Percentiles rank a stretch among this genome's conserved stretches.
Evolutionary conservation across 1,139 yeast genomes (phyloP).

Genomic region (Taphrina pruni): DNA sequence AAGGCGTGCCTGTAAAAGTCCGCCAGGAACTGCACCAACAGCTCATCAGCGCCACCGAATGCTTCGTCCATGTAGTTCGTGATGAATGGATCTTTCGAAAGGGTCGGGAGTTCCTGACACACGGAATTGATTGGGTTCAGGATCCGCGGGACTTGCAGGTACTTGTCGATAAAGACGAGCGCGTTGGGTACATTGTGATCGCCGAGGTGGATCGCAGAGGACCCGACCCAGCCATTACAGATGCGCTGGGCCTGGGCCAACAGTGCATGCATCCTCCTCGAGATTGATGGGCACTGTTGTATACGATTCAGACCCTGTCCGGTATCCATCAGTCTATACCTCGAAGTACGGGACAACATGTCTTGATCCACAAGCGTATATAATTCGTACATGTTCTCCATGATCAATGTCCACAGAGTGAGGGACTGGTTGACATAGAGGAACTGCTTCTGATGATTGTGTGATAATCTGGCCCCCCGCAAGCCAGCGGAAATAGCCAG

Average conservation of each 20-base stretch:
- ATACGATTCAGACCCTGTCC: conserved; percentile 79
- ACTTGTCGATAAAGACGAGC: conserved; percentile 72
- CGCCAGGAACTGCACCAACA: conserved; percentile 61
- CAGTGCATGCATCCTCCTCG: conserved; percentile 70
- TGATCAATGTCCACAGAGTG: conserved; percentile 72
- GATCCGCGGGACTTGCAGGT: conserved; percentile 74
- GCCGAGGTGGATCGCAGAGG: conserved; percentile 75
- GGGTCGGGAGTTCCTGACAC: conserved; percentile 60
- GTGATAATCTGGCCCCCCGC: conserved; percentile 71
- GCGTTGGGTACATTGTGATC: conserved; percentile 83
- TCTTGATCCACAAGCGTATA: conserved; percentile 78
- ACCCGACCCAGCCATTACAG: conserved; percentile 70
- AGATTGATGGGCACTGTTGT: conserved; percentile 69
- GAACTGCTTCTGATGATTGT: conserved; percentile 70
- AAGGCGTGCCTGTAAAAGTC: conserved; percentile 78
- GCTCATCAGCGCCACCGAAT: conserved; percentile 60
- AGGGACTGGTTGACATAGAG: conserved; percentile 70
- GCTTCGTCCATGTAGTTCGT: conserved; percentile 61
- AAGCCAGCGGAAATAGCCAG: conserved; percentile 68
- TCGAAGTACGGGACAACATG: conserved; percentile 57
- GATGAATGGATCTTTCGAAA: conserved; percentile 59
- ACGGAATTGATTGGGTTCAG: conserved; percentile 70
- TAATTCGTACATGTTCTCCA: conserved; percentile 71
- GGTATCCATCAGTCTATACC: conserved; percentile 68
- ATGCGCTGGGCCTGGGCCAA: conserved; percentile 65